Evolutionary conservation across 768 basidiomycete genomes (phyloP).

Genomic region (Calocybe indica): DNA sequence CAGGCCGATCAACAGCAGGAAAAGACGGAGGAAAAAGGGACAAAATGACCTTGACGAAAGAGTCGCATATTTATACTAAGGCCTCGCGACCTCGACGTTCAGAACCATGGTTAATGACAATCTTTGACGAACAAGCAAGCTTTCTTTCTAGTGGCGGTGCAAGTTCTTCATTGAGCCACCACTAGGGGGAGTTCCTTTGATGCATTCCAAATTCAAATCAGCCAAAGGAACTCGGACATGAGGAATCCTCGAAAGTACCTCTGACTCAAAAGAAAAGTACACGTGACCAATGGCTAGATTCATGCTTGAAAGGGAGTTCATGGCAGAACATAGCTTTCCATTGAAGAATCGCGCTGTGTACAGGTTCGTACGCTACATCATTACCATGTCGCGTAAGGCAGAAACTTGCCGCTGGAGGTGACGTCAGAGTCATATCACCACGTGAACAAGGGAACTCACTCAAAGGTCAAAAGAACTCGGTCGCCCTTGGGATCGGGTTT

Average conservation of each 20-base stretch:
- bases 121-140: no score
- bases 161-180: no score
- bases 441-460: constrained; percentile 40
- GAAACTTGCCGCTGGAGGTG: constrained; percentile 61
- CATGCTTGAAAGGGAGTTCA: background rate
- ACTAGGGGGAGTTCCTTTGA: no score
- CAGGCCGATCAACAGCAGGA: constrained; percentile 16
- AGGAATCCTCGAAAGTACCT: background rate
- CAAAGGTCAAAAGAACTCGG: constrained; percentile 72
- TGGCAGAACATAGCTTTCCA: background rate
- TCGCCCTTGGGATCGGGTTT: constrained; percentile 78
- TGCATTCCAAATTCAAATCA: no score
- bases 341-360: background rate
- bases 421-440: constrained; percentile 2
- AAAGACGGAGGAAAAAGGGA: background rate
- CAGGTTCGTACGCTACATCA: constrained; percentile 1
- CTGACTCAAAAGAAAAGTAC: background rate
- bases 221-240: background rate
- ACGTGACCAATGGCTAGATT: background rate
- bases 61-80: no score
- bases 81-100: no score
- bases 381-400: constrained; percentile 70
- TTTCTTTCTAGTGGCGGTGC: no score
- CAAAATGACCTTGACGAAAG: no score
- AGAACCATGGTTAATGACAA: no score